Evolutionary conservation across 2,329 filamentous ascomycete genomes (phyloP).

Genomic region (Aspergillus chevalieri): DNA sequence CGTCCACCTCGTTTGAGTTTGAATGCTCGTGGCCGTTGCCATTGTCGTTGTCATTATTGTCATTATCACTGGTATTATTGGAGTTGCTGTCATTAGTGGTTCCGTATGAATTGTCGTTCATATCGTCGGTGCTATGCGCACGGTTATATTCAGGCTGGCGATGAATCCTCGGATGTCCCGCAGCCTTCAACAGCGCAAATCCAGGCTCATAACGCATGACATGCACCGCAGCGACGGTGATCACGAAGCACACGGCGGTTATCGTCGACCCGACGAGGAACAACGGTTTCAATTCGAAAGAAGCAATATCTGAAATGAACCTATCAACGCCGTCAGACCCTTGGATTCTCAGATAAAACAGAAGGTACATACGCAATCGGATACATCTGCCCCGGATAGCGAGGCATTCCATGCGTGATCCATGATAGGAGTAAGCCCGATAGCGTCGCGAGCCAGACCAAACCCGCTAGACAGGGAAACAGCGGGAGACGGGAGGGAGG

Average conservation of each 20-base stretch:
- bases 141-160: background rate
- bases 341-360: background rate
- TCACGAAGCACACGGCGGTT: constrained; percentile 14
- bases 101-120: background rate
- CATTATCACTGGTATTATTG: background rate
- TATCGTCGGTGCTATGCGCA: background rate
- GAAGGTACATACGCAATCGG: background rate
- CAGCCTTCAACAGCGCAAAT: constrained; percentile 10
- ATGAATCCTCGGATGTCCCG: background rate
- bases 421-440: constrained; percentile 13
- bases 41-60: background rate
- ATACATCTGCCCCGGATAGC: constrained; percentile 15
- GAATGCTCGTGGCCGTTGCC: background rate
- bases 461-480: constrained; percentile 14
- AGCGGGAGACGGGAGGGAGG: constrained; percentile 14
- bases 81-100: background rate
- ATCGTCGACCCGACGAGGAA: constrained; percentile 16
- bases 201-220: constrained; percentile 18
- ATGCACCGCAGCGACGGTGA: constrained; percentile 15
- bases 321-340: constrained; percentile 1
- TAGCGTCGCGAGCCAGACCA: constrained; percentile 17
- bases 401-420: constrained; percentile 13
- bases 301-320: constrained; percentile 19
- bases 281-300: constrained; percentile 17
- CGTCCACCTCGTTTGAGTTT: background rate